Evolutionary conservation across 2,329 filamentous ascomycete species (phyloP).

Genomic region (Grosmannia serpens): DNA sequence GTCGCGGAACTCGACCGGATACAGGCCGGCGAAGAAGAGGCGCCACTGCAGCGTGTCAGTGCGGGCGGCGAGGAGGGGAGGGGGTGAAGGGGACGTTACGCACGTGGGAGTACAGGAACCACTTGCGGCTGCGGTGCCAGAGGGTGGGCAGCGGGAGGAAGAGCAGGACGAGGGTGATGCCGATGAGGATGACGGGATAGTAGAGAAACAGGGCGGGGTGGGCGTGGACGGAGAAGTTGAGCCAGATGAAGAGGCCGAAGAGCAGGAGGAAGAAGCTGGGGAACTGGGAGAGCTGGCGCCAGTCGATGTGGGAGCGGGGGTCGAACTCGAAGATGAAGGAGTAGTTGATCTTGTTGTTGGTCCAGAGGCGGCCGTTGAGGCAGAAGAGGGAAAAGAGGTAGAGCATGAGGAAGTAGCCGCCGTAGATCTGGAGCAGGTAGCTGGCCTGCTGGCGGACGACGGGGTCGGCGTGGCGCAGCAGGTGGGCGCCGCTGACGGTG

Average conservation of each 20-base stretch:
- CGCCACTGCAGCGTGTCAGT: constrained; percentile 52
- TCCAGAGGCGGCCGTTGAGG: constrained; percentile 75
- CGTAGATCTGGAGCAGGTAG: constrained; percentile 82
- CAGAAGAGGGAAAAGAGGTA: constrained; percentile 76
- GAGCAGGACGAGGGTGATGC: constrained; percentile 53
- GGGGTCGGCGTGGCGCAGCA: constrained; percentile 38
- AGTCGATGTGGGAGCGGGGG: constrained; percentile 73
- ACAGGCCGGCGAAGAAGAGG: constrained; percentile 71
- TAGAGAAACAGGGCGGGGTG: constrained; percentile 63
- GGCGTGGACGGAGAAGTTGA: constrained; percentile 70
- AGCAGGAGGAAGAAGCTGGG: constrained; percentile 74
- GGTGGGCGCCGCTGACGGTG: constrained; percentile 44
- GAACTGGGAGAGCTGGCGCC: constrained; percentile 77
- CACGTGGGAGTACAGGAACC: constrained; percentile 85
- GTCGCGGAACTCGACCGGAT: constrained; percentile 91
- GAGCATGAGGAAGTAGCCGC: constrained; percentile 77
- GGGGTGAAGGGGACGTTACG: constrained; percentile 21
- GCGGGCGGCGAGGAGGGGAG: neutral
- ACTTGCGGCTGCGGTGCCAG: constrained; percentile 65
- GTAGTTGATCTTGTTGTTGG: constrained; percentile 81
- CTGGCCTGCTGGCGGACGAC: constrained; percentile 40
- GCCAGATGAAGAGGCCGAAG: constrained; percentile 71
- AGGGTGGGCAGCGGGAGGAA: constrained; percentile 66
- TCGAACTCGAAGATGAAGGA: constrained; percentile 96
- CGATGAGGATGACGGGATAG: constrained; percentile 73